Base-by-base conservation (phyloP, 2,329 filamentous ascomycete species). In the Graphilbum sp. region DNA sequence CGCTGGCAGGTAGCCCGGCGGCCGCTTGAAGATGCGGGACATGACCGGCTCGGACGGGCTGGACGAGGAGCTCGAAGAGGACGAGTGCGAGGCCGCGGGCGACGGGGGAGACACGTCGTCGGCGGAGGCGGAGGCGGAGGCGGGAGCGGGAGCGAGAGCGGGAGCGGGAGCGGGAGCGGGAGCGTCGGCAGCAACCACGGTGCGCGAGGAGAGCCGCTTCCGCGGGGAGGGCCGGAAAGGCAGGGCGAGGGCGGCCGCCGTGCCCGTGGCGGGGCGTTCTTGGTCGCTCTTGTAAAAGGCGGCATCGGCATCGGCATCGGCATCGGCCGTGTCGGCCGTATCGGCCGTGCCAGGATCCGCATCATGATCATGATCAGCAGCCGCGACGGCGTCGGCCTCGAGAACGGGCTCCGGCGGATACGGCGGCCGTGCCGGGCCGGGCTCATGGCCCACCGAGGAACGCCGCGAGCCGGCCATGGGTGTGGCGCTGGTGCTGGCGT, bases 21-120 rank as follows among this genome's bases (percentile, higher is more conserved):
- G 71, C 2, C 71, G 66, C 18, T 68, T 66, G 48, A 75, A 73
- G 44, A 75, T 73, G 40, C 70, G 63, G 13, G 69, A 75, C 48
- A 74, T 66, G 4, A 65, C 69, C 0, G 67, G 66, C 43, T 62
- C 63, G 1, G 66, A 72, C 21, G 61, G 53, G 0, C 46, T 49
- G 0, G 53, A 55, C 0, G 54, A 53, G 2, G 52, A 50, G 4
- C 27, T 29, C 8, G 35, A 36, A 2, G 35, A 37, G 27, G 27
- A 32, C 13, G 18, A 18, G 8, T 32, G 35, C 2, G n/a, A 20
- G 11, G 51, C 32, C 8, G 30, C 40, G 16, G 16, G 6, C 30
- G 30, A 32, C 17, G 27, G 7, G 12, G 23, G 12, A 25, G 23
- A 25, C 12, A 7, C 23, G 23, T 12, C 23, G 23, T 25, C 7